Base-by-base conservation (phyloP, 2,329 filamentous ascomycete genomes). In the Aspergillus pseudoglaucus region DNA sequence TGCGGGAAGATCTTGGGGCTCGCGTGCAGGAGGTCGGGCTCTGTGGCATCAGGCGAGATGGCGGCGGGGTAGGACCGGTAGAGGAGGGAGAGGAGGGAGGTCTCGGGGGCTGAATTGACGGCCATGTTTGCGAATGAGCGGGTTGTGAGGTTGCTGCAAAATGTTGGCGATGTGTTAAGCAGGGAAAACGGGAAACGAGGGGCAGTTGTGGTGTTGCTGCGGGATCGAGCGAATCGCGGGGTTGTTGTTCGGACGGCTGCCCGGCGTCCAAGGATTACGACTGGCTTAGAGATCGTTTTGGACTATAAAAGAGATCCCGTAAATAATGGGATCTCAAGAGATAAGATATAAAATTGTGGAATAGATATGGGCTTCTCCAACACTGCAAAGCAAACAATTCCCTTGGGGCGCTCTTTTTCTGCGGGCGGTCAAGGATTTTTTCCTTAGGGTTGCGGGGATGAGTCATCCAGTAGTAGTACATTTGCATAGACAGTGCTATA, bases 1-100 rank as follows among this genome's bases (percentile, higher is more conserved):
- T 79, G 72, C 55, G 80, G 75, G 73, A 89, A 82, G 62, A 91
- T 87, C 65, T 77, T 81, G 67, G 77, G 70, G 51, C 73, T 75
- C 54, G 74, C 66, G 57, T 74, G 62, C 53, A 67, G 63, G 38
- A 73, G 67, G 47, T 74, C 70, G 45, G 65, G 63, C 55, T 72
- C 70, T 40, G 68, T 71, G 42, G 66, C 59, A 60, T 69, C 57
- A 53, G 64, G 57, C 49, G 68, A 65, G 53, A 73, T 59, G 44
- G 63, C 62, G 45, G 58, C 50, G 47, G 71, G 69, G 56, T 72
- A 71, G 49, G 70, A 72, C 47, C 69, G 64, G 62, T 72, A 71
- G 54, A 74, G 66, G 51, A 73, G 65, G 27, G 69, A 65, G 46
- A 74, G 65, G 50, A 75, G 65, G 45, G 70, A 69, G 53, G 67